phyloP scores from a whole-genome alignment of 306 rosid genomes.

The Rosa lucieae region DNA sequence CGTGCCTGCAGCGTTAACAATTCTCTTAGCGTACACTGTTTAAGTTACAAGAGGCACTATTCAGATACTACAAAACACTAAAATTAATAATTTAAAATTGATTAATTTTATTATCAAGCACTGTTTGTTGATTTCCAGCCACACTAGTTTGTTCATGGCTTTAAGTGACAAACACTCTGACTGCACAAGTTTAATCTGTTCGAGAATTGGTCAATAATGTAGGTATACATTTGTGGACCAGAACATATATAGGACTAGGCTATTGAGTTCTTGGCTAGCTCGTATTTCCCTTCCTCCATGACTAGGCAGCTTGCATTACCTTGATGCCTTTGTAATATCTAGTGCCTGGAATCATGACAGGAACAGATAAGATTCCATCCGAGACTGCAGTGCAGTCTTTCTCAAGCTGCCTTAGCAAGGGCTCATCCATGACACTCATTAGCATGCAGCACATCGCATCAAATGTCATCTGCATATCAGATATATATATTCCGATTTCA shows the following conservation, averaged over 20 bases:
- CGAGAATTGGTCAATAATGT: no score
- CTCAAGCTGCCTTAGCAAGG: slow-evolving; percentile 46
- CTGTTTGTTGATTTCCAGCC: no score
- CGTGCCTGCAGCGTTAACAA: slow-evolving; percentile 49
- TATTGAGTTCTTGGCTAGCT: neutral
- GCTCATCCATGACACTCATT: slow-evolving; percentile 56
- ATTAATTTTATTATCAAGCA: no score
- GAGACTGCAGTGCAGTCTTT: slow-evolving; percentile 49
- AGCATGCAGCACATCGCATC: slow-evolving; percentile 74
- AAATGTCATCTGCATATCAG: slow-evolving; percentile 48
- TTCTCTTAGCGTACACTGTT: slow-evolving; percentile 7
- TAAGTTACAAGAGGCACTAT: neutral
- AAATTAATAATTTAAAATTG: neutral
- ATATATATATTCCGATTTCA: slow-evolving; percentile 19
- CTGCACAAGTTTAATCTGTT: no score
- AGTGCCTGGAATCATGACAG: slow-evolving; percentile 65
- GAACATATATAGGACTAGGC: neutral
- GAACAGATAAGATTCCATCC: slow-evolving; percentile 57
- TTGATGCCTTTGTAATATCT: slow-evolving; percentile 66
- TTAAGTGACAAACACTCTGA: no score
- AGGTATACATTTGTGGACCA: no score
- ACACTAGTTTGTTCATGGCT: no score
- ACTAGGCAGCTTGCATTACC: slow-evolving; percentile 29
- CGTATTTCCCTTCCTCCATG: no score
- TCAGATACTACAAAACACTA: neutral